Evolutionary conservation across 495 filamentous ascomycete species (phyloP), one percentile per base, ranked within the genome.

Genomic region (Chaetomium fimeti): DNA sequence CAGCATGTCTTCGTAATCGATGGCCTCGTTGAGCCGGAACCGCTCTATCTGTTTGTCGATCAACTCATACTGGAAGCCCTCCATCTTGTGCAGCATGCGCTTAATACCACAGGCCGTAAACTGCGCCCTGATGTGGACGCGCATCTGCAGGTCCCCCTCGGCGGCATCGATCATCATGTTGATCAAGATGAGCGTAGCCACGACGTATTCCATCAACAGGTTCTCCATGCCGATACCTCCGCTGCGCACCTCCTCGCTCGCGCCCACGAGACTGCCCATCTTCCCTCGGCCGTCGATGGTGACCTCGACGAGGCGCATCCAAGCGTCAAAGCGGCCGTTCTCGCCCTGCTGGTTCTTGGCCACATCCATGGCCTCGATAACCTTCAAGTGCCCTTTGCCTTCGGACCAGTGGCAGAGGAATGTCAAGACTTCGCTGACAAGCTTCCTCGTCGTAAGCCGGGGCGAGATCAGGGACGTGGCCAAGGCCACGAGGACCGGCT

Each of bases 171-270:
- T 89, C 69, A 98, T 82, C 88, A 96, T 97, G 73, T 98, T 98
- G 78, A 98, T 87, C 68, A 98, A 80, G 69, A 98, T 90, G 76
- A 98, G 85, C 9, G 93, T 93, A 16, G 95, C 91, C 55, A 98
- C 91, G 13, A 92, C 95, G 71, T 98, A 98, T 83, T 98, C 94
- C 94, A 98, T 98, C 16, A 98, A 84, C 55, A 96, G 84, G 72
- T 97, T 98, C 83, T 98, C 94, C 91, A 98, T 95, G 75, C 95
- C 94, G 74, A 97, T 96, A 59, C 94, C 94, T 60, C 95, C 94
- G 76, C 90, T 96, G 72, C 94, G 90, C 65, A 97, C 89, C 78
- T 98, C 94, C 72, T 98, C 95, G 69, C 92, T 96, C 8, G 94
- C 94, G 55, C 94, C 94, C 28, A 98, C 94, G 65, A 98, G 83